Percentiles rank a stretch among this genome's conserved stretches.
Evolutionary conservation across 106 monocot genomes (phyloP).

Genomic region (Apostasia shenzhenica): DNA sequence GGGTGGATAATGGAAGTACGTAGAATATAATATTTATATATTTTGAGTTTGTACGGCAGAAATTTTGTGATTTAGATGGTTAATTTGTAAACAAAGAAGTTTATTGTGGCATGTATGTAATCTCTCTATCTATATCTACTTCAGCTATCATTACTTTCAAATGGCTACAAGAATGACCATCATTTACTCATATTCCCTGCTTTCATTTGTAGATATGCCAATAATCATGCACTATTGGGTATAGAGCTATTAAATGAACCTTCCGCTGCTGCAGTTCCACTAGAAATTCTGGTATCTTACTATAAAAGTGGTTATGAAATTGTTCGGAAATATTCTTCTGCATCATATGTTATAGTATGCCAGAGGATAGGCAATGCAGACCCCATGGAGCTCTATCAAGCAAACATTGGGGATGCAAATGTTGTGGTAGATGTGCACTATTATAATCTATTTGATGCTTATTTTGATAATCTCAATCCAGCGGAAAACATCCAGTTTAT

Average conservation of each 20-base stretch:
- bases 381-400: constrained; percentile 70
- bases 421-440: constrained; percentile 81
- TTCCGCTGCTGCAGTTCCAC: constrained; percentile 53
- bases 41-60: too few species aligned
- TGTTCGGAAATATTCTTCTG: constrained; percentile 59
- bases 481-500: constrained; percentile 63
- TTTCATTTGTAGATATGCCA: constrained; percentile 44
- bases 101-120: too few species aligned
- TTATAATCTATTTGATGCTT: constrained; percentile 71
- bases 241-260: constrained; percentile 87
- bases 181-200: not conserved
- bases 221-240: constrained; percentile 61
- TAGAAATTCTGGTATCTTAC: constrained; percentile 66
- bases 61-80: too few species aligned
- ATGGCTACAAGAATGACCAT: too few species aligned
- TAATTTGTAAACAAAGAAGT: too few species aligned
- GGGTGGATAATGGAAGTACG: too few species aligned
- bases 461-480: constrained; percentile 40
- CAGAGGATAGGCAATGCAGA: constrained; percentile 90
- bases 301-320: constrained; percentile 68
- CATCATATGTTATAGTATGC: constrained; percentile 69
- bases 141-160: too few species aligned
- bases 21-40: too few species aligned
- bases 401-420: constrained; percentile 58
- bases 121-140: too few species aligned